Evolutionary conservation across 345 rosid species (phyloP).

Genomic region (Ceriops decandra): DNA sequence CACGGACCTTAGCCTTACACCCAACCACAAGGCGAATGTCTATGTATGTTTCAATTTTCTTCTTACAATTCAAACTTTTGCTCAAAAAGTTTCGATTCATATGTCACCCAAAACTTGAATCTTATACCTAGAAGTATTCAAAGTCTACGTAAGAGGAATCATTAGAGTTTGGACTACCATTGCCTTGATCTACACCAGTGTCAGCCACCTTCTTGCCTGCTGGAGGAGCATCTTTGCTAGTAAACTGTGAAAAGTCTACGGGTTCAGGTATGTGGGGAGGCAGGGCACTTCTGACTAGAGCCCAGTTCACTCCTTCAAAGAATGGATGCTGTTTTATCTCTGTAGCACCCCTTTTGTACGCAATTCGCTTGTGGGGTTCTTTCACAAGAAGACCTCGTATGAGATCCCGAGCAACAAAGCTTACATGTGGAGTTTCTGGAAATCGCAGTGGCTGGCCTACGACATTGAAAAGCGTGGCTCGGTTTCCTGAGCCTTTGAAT

Average conservation of each 20-base stretch:
- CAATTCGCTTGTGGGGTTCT: conserved; percentile 78
- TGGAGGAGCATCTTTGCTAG: conserved; percentile 43
- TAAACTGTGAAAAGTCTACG: conserved; percentile 54
- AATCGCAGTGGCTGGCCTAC: conserved; percentile 80
- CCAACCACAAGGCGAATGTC: not conserved
- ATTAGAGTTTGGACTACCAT: conserved; percentile 5
- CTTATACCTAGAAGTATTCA: conserved; percentile 18
- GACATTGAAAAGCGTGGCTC: conserved; percentile 76
- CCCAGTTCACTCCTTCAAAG: conserved; percentile 91
- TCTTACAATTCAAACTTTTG: not conserved
- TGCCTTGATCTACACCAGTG: not conserved
- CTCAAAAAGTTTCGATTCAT: not conserved
- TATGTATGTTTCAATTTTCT: not conserved
- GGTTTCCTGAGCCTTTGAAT: conserved; percentile 80
- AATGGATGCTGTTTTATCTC: conserved; percentile 89
- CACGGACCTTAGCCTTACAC: not conserved
- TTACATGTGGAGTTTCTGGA: conserved; percentile 72
- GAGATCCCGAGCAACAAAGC: conserved; percentile 64
- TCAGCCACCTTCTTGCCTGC: not conserved
- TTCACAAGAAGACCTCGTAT: conserved; percentile 70
- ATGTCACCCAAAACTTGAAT: not conserved
- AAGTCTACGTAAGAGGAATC: conserved; percentile 23
- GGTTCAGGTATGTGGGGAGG: conserved; percentile 90
- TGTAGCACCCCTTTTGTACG: conserved; percentile 83
- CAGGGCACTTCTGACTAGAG: conserved; percentile 70